Conservation (phyloP, 495 filamentous ascomycete genomes). For the Tirmania nivea region DNA sequence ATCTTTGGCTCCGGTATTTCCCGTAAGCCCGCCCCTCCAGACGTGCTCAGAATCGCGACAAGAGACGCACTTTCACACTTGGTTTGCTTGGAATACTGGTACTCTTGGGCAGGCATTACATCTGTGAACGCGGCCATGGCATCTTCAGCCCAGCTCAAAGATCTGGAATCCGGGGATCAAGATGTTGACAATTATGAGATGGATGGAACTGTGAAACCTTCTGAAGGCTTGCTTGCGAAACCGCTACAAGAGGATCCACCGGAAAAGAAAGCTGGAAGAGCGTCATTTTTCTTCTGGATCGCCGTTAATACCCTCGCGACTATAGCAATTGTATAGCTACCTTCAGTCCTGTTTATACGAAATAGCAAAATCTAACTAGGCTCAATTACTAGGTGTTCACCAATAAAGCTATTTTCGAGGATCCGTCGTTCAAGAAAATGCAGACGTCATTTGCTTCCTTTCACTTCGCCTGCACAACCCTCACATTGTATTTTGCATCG, state of each 20-base stretch:
- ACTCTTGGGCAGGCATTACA: too few relatives aligned
- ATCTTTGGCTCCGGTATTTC: too few relatives aligned
- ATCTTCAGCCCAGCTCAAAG: too few relatives aligned
- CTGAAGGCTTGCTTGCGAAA: neutral
- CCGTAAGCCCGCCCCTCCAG: too few relatives aligned
- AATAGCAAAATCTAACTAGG: neutral
- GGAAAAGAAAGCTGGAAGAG: neutral
- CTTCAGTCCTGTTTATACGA: neutral
- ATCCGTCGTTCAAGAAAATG: constrained; percentile 38
- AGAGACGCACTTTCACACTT: too few relatives aligned
- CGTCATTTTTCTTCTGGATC: constrained; percentile 30
- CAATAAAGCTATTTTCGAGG: constrained; percentile 54
- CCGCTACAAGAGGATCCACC: neutral
- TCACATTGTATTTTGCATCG: constrained; percentile 42
- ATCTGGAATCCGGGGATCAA: too few relatives aligned
- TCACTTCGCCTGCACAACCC: constrained; percentile 49
- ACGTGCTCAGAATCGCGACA: too few relatives aligned
- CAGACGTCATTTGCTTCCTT: constrained; percentile 51
- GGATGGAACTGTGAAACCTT: neutral
- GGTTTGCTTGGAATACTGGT: too few relatives aligned
- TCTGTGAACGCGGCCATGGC: too few relatives aligned
- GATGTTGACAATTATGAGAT: neutral
- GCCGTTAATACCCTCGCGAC: constrained; percentile 37
- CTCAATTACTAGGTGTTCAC: constrained; percentile 38
- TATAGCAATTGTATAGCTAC: constrained; percentile 33